Base-by-base conservation (phyloP, 139 green algal species). In the Klebsormidium nitens region DNA sequence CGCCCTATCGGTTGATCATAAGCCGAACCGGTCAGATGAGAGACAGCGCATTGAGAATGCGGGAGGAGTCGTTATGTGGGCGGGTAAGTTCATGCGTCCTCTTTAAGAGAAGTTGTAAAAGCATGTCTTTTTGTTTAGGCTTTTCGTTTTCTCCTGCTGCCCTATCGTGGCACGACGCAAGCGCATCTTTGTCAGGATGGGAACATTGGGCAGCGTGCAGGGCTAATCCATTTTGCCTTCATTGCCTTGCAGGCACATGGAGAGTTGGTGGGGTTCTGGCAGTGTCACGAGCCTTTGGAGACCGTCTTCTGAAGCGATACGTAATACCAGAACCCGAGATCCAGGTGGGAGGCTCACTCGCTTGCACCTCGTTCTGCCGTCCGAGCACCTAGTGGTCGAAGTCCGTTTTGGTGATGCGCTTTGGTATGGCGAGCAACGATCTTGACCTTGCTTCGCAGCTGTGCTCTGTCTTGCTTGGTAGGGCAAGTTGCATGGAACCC, bases 191-290 rank as follows among this genome's bases (percentile, higher is more conserved):
- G n/a, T n/a, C n/a, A n/a, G n/a, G n/a, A n/a, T n/a, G n/a, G n/a
- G n/a, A n/a, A n/a, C n/a, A n/a, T n/a, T n/a, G n/a, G 17, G 19
- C 44, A 52, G 19, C 44, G 44, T 52, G 19, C 44, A 52, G 17
- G 19, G 44, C 17, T 64, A 34, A 34, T 64, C 17, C 56, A 64
- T 48, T 48, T 34, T 48, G 14, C 19, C 19, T 64, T 81, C 93
- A 26, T 95, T n/a, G n/a, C n/a, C n/a, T 86, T 88, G 90, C 89
- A 3, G 93, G 93, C 62, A 96, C 90, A 1, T 98, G 93, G 93
- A 82, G 93, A 29, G 92, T 98, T 35, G 87, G 86, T 14, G 93
- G 93, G 46, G 89, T 98, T 72, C 87, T 98, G 56, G 93, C 93
- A 5, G 93, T 98, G 56, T 91, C 83, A 1, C 82, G 93, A 6